These are phyloP conservation scores for Sphaceloma murrayae DNA, from an alignment of 2,329 filamentous ascomycete genomes.

Conservation along the genomic window DNA sequence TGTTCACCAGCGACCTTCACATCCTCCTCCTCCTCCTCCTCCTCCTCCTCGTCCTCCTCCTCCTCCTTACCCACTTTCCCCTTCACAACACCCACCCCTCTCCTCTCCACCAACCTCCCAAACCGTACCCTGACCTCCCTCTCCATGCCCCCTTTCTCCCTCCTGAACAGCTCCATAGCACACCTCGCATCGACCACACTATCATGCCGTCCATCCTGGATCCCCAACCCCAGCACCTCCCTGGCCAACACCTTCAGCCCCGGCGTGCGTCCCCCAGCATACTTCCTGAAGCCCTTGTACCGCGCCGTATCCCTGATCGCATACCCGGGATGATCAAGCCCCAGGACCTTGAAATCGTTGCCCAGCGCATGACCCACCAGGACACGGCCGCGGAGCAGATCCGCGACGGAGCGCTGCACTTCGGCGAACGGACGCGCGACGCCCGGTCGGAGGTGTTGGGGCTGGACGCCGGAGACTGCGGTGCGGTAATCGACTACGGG, in stretches of 20 bases:
- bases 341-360: conserved; percentile 65
- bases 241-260: conserved; percentile 52
- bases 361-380: conserved; percentile 76
- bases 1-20: too few species aligned
- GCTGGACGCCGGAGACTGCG: conserved; percentile 68
- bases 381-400: conserved; percentile 59
- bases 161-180: conserved; percentile 79
- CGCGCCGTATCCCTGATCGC: conserved; percentile 80
- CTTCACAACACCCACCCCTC: conserved; percentile 18
- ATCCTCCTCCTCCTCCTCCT: conserved; percentile 21
- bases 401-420: conserved; percentile 63
- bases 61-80: conserved; percentile 20
- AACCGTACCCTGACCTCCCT: conserved; percentile 64
- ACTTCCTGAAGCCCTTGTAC: conserved; percentile 61
- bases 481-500: conserved; percentile 91
- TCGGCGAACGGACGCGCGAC: conserved; percentile 52
- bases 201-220: conserved; percentile 52
- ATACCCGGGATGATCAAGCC: conserved; percentile 65
- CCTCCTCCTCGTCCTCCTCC: conserved; percentile 23
- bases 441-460: conserved; percentile 56
- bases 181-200: conserved; percentile 71
- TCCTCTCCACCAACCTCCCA: conserved; percentile 26
- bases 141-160: conserved; percentile 78
- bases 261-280: conserved; percentile 59
- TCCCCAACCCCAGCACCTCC: conserved; percentile 48